Conservation (phyloP, 345 rosid genomes). For the Eutrema yunnanense region DNA sequence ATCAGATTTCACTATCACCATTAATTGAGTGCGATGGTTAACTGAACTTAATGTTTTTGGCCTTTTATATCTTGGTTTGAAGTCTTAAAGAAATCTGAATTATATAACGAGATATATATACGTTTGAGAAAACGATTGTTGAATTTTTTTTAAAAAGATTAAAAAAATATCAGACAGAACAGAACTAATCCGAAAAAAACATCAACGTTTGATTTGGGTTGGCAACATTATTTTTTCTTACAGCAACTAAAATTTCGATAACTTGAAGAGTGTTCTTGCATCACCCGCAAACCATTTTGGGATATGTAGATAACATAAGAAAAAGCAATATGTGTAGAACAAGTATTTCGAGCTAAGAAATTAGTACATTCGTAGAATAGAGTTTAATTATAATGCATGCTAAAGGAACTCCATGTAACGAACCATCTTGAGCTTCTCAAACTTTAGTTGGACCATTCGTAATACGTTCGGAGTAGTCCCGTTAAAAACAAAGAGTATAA, state of each 20-base stretch:
- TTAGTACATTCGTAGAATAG: not conserved
- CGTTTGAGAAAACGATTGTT: not conserved
- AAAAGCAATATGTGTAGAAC: not conserved
- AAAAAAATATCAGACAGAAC: no score
- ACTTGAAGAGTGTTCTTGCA: not conserved
- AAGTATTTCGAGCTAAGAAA: not conserved
- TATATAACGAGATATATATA: not conserved
- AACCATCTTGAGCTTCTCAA: not conserved
- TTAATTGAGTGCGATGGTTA: slow-evolving; percentile 14
- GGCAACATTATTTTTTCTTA: not conserved
- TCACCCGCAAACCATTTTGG: not conserved
- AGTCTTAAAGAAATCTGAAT: not conserved
- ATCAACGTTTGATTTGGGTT: not conserved
- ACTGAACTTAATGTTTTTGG: not conserved
- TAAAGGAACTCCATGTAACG: not conserved
- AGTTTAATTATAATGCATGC: not conserved
- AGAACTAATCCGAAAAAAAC: not conserved
- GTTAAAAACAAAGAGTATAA: no score
- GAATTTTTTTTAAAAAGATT: no score
- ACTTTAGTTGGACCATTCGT: not conserved
- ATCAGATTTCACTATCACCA: not conserved
- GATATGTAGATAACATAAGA: not conserved
- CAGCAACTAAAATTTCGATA: not conserved
- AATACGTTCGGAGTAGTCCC: no score
- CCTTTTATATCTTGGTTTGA: not conserved